Conservation (phyloP, 768 basidiomycete genomes). For the Jaapia argillacea region DNA sequence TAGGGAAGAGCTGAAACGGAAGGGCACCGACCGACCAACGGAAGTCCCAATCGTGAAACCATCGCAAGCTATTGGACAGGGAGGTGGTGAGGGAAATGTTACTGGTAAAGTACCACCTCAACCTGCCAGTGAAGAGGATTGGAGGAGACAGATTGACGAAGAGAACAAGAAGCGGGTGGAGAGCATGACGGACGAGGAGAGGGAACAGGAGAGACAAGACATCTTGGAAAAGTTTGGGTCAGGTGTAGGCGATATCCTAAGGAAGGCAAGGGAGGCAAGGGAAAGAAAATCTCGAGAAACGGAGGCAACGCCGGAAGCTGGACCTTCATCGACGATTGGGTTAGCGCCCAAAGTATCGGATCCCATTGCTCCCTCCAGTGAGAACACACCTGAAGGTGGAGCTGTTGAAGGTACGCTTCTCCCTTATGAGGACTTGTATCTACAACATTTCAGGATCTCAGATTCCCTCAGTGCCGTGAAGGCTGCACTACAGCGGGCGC, state of each 20-base stretch:
- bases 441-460: not conserved
- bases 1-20: slow-evolving; percentile 23
- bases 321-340: not conserved
- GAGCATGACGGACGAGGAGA: slow-evolving; percentile 62
- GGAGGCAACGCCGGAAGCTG: slow-evolving; percentile 1
- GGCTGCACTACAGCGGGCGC: too few species aligned
- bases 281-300: slow-evolving; percentile 24
- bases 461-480: not conserved
- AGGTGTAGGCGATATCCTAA: slow-evolving; percentile 52
- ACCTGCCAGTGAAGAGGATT: slow-evolving; percentile 21
- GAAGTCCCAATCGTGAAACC: not conserved
- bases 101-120: not conserved
- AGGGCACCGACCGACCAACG: slow-evolving; percentile 8
- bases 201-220: slow-evolving; percentile 52
- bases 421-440: not conserved
- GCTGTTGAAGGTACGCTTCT: not conserved
- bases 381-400: not conserved
- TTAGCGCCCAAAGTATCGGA: not conserved
- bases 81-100: not conserved
- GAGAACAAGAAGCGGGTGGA: slow-evolving; percentile 60
- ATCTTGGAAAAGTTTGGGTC: slow-evolving; percentile 67
- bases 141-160: slow-evolving; percentile 47
- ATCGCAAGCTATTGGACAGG: not conserved
- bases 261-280: slow-evolving; percentile 38
- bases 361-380: not conserved